A percentile compares a stretch with the other conserved stretches of the same genome.
Evolutionary conservation across 805 yeast species (phyloP).

Genomic region (Saturnispora kantuleensis): DNA sequence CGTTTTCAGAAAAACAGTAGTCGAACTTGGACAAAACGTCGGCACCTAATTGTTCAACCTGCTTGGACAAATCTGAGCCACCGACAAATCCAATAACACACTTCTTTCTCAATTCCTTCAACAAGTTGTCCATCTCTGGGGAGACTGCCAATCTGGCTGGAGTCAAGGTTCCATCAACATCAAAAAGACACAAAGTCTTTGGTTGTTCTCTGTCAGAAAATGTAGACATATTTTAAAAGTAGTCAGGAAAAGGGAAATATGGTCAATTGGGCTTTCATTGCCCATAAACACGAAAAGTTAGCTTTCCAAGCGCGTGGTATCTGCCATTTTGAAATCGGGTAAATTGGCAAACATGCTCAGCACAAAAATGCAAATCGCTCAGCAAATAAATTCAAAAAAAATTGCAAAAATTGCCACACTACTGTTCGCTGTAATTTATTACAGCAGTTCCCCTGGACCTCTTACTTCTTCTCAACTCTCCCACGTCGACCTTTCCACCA

Average conservation of each 20-base stretch:
- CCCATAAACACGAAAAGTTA: not conserved
- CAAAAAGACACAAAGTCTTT: conserved; percentile 83
- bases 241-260: not conserved
- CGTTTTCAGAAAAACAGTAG: conserved; percentile 95
- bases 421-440: too few species aligned
- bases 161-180: conserved; percentile 96
- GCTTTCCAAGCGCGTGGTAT: conserved; percentile 1
- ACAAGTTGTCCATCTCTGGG: conserved; percentile 65
- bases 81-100: conserved; percentile 96
- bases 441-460: not conserved
- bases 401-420: too few species aligned
- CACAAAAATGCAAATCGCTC: not conserved
- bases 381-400: not conserved
- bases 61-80: conserved; percentile 91
- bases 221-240: conserved; percentile 17
- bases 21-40: conserved; percentile 74
- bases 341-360: not conserved
- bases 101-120: conserved; percentile 75
- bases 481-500: not conserved
- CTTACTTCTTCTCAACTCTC: not conserved
- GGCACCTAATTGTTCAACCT: conserved; percentile 89
- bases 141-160: conserved; percentile 78
- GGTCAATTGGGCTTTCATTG: not conserved
- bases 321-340: conserved; percentile 3
- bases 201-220: conserved; percentile 73